Base-by-base conservation (phyloP, 257 asterid genomes). In the Jaltomata sinuosa region DNA sequence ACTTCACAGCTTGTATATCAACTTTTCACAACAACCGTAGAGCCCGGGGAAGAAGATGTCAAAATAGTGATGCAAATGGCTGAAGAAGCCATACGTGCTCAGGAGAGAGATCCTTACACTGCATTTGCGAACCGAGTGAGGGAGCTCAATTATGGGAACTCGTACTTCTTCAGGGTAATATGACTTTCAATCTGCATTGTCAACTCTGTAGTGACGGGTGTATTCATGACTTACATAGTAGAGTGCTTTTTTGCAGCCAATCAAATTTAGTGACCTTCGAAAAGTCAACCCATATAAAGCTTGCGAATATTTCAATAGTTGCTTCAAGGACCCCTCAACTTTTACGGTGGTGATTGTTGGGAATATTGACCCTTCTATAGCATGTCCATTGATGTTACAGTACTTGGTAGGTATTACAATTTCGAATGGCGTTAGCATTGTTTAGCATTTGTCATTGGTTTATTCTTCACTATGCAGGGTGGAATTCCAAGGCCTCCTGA, bases 41-140 rank as follows among this genome's bases (percentile, higher is more conserved):
- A 92, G 86, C 98, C 98, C 15, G 91, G 94, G 83, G 97, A 94
- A 87, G 98, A 92, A 89, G 99, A 95, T 83, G 93, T 93, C 83
- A 95, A 92, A 82, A 94, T 95, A 87, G 98, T 95, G 90, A 95
- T 94, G 99, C 97, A 95, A 91, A 93, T 95, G 98, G 97, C 99
- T 21, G 98, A 94, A 92, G 99, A 95, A 92, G 91, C 97, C 84
- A 96, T 95, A 80, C 95, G 91, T 86, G 98, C 99, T 86, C 99
- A 95, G 87, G 96, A 94, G 89, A 94, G 99, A 88, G 99, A 95
- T 88, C 99, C 98, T 55, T 92, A 89, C 85, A 95, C 97, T 77
- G 98, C 93, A 86, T 95, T 94, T 87, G 82, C 96, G 14, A 94
- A 95, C 82, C 96, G 97, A 85, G 97, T 94, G 89, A 92, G 96